phyloP scores from a whole-genome alignment of 1,139 yeast genomes.

The Candida neerlandica region DNA sequence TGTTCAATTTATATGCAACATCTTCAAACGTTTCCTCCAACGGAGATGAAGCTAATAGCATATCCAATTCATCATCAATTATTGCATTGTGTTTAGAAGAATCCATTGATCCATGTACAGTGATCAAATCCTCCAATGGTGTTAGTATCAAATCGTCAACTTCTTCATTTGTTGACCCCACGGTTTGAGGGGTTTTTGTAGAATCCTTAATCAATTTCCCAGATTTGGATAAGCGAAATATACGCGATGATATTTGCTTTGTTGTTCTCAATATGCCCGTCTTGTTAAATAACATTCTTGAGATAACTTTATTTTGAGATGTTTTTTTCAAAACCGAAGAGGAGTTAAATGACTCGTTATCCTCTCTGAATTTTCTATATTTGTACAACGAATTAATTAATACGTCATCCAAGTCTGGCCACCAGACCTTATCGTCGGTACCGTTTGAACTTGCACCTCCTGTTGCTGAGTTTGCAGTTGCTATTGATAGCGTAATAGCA shows the following conservation, averaged over 20 bases:
- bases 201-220: constrained; percentile 19
- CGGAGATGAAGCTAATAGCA: constrained; percentile 28
- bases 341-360: constrained; percentile 23
- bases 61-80: constrained; percentile 31
- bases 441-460: constrained; percentile 4
- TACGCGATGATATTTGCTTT: constrained; percentile 43
- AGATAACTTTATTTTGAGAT: constrained; percentile 45
- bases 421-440: constrained; percentile 40
- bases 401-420: constrained; percentile 38
- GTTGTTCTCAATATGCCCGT: constrained; percentile 41
- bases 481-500: constrained; percentile 11
- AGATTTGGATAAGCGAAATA: constrained; percentile 28
- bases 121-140: constrained; percentile 28
- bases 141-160: constrained; percentile 27
- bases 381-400: constrained; percentile 40
- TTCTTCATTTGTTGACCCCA: constrained; percentile 19
- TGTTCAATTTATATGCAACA: constrained; percentile 10
- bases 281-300: constrained; percentile 43
- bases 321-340: constrained; percentile 33
- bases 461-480: constrained; percentile 11
- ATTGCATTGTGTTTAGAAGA: constrained; percentile 23
- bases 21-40: constrained; percentile 21
- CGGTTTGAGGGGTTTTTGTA: constrained; percentile 16
- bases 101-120: constrained; percentile 15
- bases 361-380: constrained; percentile 36